Base-by-base conservation (phyloP, 108 stramenopile species). In the Asterionellopsis glacialis region DNA sequence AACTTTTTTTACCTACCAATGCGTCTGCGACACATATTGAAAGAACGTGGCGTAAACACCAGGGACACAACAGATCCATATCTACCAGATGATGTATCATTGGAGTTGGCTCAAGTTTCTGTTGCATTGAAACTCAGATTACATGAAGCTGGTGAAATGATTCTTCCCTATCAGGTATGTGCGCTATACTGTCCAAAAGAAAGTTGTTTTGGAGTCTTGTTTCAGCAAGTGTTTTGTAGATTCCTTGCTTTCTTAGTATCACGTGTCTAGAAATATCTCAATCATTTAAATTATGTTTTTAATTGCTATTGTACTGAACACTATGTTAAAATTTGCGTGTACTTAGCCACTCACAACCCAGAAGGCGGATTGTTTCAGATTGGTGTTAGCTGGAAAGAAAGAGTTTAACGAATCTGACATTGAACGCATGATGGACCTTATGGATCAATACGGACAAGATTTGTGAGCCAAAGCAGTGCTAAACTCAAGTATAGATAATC, bases 1-100 rank as follows among this genome's bases (percentile, higher is more conserved):
- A 76, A 76, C 50, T 83, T 83, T 63, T 79, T 72, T 55, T 83
- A 75, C 65, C 53, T 83, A n/a, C 81, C 77, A 11, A 55, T 58
- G 44, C 67, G 78, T 51, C 74, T 81, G 69, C 33, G 33, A 33
- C 33, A 33, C 7, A 2, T 2, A 33, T 5, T 33, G 33, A 2
- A 5, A 33, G 33, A 33, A 33, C 7, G 33, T n/a, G 33, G 7
- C 2, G 33, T 5, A 33, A 33, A 33, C 33, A 2, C 2, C 2
- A 33, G 5, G 7, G 7, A 7, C 2, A 33, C 33, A 33, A 33
- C 33, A 33, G 33, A 59, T 39, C 62, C 60, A 9, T 18, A 28
- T 23, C 23, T 80, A 39, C 75, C 75, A 22, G 72, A 76, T 44
- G 71, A 76, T 24, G 58, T 76, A 55, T 63, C 76, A 43, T 38